phyloP scores from a whole-genome alignment of 345 rosid genomes.

The Eucalyptus rudis region DNA sequence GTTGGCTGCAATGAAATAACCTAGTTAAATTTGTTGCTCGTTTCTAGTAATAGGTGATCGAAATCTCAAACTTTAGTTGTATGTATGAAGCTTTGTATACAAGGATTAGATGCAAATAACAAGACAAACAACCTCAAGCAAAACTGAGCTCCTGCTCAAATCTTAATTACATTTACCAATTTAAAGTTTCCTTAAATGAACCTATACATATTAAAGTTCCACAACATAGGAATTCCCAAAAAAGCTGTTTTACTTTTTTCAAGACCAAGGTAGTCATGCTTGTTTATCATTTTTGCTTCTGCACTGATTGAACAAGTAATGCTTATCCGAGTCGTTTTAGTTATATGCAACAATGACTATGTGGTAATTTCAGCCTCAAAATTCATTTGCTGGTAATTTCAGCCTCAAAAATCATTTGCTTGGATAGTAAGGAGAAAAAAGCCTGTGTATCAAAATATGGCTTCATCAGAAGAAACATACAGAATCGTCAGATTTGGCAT shows the following conservation, averaged over 20 bases:
- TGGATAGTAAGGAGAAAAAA: no score
- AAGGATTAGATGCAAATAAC: background rate
- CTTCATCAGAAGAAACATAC: no score
- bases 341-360: no score
- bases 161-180: background rate
- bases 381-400: no score
- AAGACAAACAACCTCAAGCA: background rate
- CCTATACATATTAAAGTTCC: background rate
- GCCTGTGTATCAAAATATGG: no score
- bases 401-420: no score
- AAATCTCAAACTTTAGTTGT: background rate
- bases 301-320: no score
- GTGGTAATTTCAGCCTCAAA: no score
- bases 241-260: background rate
- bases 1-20: constrained; percentile 48
- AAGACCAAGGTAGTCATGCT: background rate
- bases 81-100: background rate
- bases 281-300: no score
- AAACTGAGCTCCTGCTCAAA: background rate
- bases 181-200: background rate
- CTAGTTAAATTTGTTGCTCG: background rate
- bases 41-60: background rate
- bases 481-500: no score
- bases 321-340: no score
- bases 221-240: background rate